A percentile compares a stretch with the other conserved stretches of the same genome.
These are phyloP conservation scores for Myrmaecium sp. DNA, from an alignment of 2,329 filamentous ascomycete species.

Conservation along the genomic window DNA sequence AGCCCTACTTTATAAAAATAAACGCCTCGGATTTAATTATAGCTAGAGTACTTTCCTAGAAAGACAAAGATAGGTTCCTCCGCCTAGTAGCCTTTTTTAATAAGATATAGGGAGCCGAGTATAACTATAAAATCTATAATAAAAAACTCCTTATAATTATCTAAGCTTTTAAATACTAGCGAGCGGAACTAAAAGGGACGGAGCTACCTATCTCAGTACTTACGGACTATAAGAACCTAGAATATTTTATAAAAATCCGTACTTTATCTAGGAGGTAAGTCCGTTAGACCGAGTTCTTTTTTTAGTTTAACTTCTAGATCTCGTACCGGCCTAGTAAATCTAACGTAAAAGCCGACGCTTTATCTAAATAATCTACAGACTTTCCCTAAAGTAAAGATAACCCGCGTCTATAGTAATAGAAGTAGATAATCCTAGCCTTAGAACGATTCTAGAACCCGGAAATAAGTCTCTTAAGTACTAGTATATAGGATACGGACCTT, in stretches of 20 bases:
- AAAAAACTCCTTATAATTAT: not conserved
- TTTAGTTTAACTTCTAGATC: not conserved
- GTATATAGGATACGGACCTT: not conserved
- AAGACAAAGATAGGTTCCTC: not conserved
- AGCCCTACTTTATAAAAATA: not conserved
- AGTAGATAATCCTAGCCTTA: not conserved
- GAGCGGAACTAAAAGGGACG: too few relatives aligned
- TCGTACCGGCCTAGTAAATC: not conserved
- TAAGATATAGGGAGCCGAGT: not conserved
- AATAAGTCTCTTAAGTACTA: not conserved
- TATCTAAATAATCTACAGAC: not conserved
- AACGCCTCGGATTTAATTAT: not conserved
- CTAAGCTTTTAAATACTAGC: not conserved
- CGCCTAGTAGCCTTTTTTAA: constrained; percentile 1
- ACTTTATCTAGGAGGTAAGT: not conserved
- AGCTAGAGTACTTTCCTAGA: not conserved
- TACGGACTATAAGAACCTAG: constrained; percentile 1
- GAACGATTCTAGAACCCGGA: not conserved
- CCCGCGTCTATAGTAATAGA: too few relatives aligned
- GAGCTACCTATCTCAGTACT: too few relatives aligned
- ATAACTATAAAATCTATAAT: not conserved
- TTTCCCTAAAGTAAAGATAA: too few relatives aligned
- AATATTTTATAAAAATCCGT: not conserved
- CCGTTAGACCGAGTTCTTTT: not conserved
- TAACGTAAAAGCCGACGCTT: not conserved